Evolutionary conservation across 1,284 basidiomycete genomes (phyloP), one percentile per base, ranked within the genome.

Genomic region (Cutaneotrichosporon cavernicola): DNA sequence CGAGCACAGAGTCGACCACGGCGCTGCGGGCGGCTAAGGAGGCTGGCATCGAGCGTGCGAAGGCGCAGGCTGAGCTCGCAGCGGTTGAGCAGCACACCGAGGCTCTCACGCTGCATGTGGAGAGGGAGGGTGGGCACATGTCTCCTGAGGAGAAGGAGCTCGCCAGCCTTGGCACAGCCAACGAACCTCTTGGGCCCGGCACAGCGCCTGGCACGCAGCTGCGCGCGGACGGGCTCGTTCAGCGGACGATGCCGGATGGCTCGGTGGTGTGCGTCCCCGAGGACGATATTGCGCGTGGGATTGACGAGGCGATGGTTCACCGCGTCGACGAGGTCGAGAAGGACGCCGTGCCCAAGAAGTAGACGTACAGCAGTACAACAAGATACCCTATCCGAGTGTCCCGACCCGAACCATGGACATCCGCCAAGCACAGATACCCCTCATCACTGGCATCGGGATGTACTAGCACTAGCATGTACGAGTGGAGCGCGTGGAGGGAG

Each of bases 111-210:
- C 38, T 53, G n/a, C 56, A 49, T 40, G 26, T 46, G 30, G 49
- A 26, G 13, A 21, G 49, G 34, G 60, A 61, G 52, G 43, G 38
- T n/a, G 52, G 51, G 10, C 2, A 31, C 21, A 50, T 50, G 50
- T 26, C 38, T 18, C 51, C 43, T 8, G 57, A 59, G 52, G 57
- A 63, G 62, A 22, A 63, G 43, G 58, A 52, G 36, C 16, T 51
- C 40, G 38, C 60, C 31, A 18, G 2, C 18, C 36, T 50, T n/a
- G 14, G 50, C 13, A 32, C 40, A 11, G 6, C 18, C 1, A 18
- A 70, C 0, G 69, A 70, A 43, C 80, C 80, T 0, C 67, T 80
- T 0, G 81, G 81, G 18, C 80, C 77, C 2, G 81, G 80, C 13
- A 79, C 81, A 2, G 72, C 69, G 18, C 18, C 63, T 0, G 77